Conservation (phyloP, 176 grass and related monocot species). For the Oryza officinalis region DNA sequence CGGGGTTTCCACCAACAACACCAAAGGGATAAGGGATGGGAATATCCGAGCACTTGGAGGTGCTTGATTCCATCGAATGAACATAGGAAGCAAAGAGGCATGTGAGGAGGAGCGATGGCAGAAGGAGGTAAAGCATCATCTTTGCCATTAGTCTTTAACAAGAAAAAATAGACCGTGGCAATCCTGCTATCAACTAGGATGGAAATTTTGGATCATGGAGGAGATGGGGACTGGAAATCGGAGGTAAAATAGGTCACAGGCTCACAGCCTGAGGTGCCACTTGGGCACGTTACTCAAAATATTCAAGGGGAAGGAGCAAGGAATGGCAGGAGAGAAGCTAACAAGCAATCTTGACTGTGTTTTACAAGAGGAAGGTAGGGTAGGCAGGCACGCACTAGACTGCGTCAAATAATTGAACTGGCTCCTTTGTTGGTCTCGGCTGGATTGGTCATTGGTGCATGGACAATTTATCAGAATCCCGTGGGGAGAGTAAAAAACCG, state of each 20-base stretch:
- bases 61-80: constrained; percentile 16
- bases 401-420: background rate
- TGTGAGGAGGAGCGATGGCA: background rate
- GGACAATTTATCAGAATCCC: no score
- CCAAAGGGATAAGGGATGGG: constrained; percentile 59
- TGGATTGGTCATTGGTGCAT: no score
- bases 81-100: constrained; percentile 2
- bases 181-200: background rate
- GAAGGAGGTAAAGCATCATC: constrained; percentile 1
- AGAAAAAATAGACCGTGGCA: constrained; percentile 8
- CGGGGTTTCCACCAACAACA: background rate
- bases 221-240: no score
- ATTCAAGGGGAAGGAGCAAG: background rate
- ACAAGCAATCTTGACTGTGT: background rate
- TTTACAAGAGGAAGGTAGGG: background rate
- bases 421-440: no score
- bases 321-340: background rate
- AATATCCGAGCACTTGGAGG: constrained; percentile 5
- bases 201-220: background rate
- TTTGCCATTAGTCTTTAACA: background rate
- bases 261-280: background rate
- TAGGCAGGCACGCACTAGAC: background rate
- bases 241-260: background rate
- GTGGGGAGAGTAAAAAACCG: no score
- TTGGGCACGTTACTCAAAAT: background rate